phyloP scores from a whole-genome alignment of 1,139 yeast species.

The Nadsonia starkeyi-henricii region DNA sequence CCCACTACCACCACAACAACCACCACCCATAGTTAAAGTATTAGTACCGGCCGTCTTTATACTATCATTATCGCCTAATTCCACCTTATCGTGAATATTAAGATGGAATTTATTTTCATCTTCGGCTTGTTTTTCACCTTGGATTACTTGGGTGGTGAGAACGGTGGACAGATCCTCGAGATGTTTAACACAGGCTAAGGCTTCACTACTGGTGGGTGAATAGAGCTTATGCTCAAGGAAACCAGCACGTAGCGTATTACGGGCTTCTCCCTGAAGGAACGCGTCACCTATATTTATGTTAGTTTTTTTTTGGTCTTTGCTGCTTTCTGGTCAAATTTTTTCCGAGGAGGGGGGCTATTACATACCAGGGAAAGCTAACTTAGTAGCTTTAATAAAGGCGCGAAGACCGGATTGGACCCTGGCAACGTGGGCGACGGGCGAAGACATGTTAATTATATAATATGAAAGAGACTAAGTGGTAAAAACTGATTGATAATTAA shows the following conservation, averaged over 20 bases:
- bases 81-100: not conserved
- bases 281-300: not conserved
- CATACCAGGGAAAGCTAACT: not conserved
- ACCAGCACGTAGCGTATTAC: not conserved
- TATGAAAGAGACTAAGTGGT: no score
- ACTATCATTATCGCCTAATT: not conserved
- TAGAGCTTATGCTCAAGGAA: not conserved
- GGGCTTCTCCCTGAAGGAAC: not conserved
- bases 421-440: not conserved
- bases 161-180: not conserved
- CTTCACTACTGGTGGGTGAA: not conserved
- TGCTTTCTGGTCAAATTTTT: no score
- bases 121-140: not conserved
- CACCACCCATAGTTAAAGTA: not conserved
- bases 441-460: no score
- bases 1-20: not conserved
- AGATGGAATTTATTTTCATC: not conserved
- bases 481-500: no score
- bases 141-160: not conserved
- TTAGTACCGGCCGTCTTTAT: not conserved
- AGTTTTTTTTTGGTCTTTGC: no score
- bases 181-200: not conserved
- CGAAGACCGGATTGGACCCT: not conserved
- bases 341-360: not conserved
- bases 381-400: not conserved